A percentile compares a stretch with the other conserved stretches of the same genome.
These are phyloP conservation scores for Handroanthus guayacan DNA, from an alignment of 257 asterid genomes.

Conservation along the genomic window DNA sequence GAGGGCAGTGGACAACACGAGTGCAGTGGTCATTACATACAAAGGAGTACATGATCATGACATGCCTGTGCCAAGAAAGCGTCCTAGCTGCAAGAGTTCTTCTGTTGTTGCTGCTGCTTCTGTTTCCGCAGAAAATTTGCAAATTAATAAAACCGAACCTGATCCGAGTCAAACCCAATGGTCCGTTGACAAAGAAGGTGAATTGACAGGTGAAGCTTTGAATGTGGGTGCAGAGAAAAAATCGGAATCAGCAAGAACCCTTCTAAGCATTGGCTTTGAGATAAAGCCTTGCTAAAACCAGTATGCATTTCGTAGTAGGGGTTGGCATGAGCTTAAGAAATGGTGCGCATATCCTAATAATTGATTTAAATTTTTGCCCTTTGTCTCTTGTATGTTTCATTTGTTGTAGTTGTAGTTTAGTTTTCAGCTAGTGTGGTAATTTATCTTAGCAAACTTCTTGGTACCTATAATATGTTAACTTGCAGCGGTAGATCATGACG, in stretches of 20 bases:
- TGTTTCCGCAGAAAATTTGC: conserved; percentile 42
- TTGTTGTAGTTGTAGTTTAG: conserved; percentile 5
- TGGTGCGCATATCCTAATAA: conserved; percentile 12
- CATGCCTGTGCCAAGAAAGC: conserved; percentile 72
- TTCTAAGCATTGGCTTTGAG: conserved; percentile 71
- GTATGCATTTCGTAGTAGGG: background rate
- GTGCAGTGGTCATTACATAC: conserved; percentile 59
- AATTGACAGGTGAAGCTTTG: conserved; percentile 47
- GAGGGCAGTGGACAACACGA: conserved; percentile 58
- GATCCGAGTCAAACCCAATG: conserved; percentile 48
- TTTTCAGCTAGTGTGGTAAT: conserved; percentile 5
- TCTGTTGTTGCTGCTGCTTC: conserved; percentile 39
- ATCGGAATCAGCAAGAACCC: conserved; percentile 56
- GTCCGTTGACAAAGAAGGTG: conserved; percentile 59
- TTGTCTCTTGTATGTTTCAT: conserved; percentile 20
- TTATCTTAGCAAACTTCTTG: background rate
- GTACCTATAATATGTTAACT: background rate
- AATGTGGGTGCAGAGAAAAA: conserved; percentile 47
- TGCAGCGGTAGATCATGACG: conserved; percentile 17
- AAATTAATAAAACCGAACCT: conserved; percentile 33
- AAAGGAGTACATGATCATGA: conserved; percentile 77
- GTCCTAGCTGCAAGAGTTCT: conserved; percentile 46
- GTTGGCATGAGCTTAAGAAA: conserved; percentile 10
- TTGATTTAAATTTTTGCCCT: background rate
- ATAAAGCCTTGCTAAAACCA: conserved; percentile 63